These are phyloP conservation scores for Colletotrichum lini DNA, from an alignment of 2,329 filamentous ascomycete genomes.

Conservation along the genomic window DNA sequence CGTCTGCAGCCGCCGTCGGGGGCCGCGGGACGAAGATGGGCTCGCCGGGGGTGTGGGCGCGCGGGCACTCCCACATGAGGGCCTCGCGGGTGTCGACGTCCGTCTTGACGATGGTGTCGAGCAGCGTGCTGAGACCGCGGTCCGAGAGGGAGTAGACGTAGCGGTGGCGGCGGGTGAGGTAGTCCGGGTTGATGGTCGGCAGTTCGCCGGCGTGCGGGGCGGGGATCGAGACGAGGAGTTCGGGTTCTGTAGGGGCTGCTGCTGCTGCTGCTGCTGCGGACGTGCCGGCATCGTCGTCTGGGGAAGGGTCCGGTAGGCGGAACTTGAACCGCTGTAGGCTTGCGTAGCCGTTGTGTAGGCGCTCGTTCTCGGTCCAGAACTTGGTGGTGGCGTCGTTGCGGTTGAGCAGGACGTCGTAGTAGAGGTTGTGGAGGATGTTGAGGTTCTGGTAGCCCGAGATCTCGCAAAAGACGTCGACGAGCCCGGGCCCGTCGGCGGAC, in stretches of 20 bases:
- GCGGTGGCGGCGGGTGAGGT: constrained; percentile 66
- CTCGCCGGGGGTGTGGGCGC: constrained; percentile 77
- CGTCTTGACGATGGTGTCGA: constrained; percentile 77
- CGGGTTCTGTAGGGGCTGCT: constrained; percentile 28
- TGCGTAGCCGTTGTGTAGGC: constrained; percentile 53
- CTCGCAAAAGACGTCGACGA: constrained; percentile 74
- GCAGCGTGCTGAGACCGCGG: constrained; percentile 70
- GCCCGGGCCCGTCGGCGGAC: constrained; percentile 46
- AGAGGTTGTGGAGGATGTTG: constrained; percentile 76
- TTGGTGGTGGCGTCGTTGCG: constrained; percentile 61
- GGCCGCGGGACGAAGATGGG: constrained; percentile 73
- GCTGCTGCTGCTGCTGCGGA: constrained; percentile 33
- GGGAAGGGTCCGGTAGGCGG: constrained; percentile 48
- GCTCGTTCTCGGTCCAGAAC: constrained; percentile 59
- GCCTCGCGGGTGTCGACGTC: constrained; percentile 69
- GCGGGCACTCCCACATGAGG: constrained; percentile 69
- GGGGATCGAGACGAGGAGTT: constrained; percentile 54
- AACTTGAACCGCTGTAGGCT: constrained; percentile 62
- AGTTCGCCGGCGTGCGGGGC: constrained; percentile 73
- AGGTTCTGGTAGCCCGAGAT: constrained; percentile 73
- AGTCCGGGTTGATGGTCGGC: constrained; percentile 75
- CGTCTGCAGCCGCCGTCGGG: neutral
- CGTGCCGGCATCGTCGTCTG: neutral
- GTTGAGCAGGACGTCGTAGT: constrained; percentile 77
- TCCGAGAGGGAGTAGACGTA: constrained; percentile 73